Evolutionary conservation across 305 asterid species (phyloP), one percentile per base, ranked within the genome.

Genomic region (Plantago lanceolata): DNA sequence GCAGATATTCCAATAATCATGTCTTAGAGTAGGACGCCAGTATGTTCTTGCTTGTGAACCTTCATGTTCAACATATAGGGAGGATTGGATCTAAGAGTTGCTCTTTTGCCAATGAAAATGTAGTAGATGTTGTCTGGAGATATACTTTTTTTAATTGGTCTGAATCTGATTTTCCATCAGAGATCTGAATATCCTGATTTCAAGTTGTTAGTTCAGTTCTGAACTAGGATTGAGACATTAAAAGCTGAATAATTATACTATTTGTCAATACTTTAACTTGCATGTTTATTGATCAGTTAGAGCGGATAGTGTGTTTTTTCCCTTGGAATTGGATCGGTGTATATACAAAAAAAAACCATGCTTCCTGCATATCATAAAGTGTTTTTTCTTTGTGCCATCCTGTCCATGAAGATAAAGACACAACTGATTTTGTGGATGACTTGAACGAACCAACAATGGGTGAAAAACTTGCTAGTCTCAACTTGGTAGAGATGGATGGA

Each of bases 361-460:
- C 33, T 31, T 47, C 53, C 11, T 20, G 26, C 6, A 21, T 51
- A 51, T 2, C 9, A 33, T 33, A 5, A 66, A 56, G 29, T 40
- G 31, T 33, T 24, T 66, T 37, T 57, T 52, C 13, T 65, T 65
- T 55, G 61, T 77, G 63, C 47, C 37, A 21, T 72, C 65, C 64
- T 79, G 95, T 76, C 74, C 52, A 65, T 52, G 93, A 58, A 71
- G 85, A 81, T 62, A 75, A 72, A 70, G 83, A 82, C 52, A 85
- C 72, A 64, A 45, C 57, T 53, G 85, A 65, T 53, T 67, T 68
- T 49, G 66, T 67, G 63, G 79, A 80, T 71, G 95, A 87, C 52
- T 45, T 71, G 67, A 80, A 78, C 61, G 97, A 89, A 78, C 97
- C 96, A 59, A 92, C 98, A 62, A 85, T 92, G 90, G 96, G 96